Conservation (phyloP, 2,329 filamentous ascomycete species). For the Blastomyces parvus region DNA sequence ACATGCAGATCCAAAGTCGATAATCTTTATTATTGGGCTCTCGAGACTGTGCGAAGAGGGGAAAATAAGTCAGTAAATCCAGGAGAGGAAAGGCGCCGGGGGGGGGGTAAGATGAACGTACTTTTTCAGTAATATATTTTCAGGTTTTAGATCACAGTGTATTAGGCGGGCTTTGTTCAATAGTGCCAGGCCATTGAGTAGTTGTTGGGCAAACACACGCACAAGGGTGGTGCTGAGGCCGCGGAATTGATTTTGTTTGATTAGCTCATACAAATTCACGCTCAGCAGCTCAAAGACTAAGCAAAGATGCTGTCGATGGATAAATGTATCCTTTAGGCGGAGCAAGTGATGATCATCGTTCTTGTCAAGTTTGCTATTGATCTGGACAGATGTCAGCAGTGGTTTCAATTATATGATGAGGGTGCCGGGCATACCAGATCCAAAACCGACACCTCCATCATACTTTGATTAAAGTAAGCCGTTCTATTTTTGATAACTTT, state of each 20-base stretch:
- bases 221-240: conserved; percentile 94
- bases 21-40: conserved; percentile 99
- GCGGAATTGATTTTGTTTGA: conserved; percentile 99
- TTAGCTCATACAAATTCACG: conserved; percentile 95
- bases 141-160: conserved; percentile 95
- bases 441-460: conserved; percentile 99
- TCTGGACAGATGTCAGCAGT: conserved; percentile 41
- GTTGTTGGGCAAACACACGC: conserved; percentile 91
- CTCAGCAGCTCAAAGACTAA: conserved; percentile 93
- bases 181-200: conserved; percentile 82
- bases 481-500: conserved; percentile 99
- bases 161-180: conserved; percentile 95
- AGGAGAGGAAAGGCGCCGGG: conserved; percentile 5
- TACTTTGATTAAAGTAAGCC: conserved; percentile 98
- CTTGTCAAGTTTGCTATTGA: conserved; percentile 98
- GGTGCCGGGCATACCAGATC: conserved; percentile 60
- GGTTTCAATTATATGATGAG: not conserved
- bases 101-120: conserved; percentile 27
- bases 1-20: conserved; percentile 97
- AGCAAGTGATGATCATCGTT: conserved; percentile 96
- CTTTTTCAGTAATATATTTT: conserved; percentile 97
- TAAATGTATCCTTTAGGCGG: conserved; percentile 93
- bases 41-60: conserved; percentile 52
- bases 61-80: not conserved
- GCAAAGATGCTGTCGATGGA: conserved; percentile 92